Base-by-base conservation (phyloP, 1,139 yeast species). In the Taphrina communis region DNA sequence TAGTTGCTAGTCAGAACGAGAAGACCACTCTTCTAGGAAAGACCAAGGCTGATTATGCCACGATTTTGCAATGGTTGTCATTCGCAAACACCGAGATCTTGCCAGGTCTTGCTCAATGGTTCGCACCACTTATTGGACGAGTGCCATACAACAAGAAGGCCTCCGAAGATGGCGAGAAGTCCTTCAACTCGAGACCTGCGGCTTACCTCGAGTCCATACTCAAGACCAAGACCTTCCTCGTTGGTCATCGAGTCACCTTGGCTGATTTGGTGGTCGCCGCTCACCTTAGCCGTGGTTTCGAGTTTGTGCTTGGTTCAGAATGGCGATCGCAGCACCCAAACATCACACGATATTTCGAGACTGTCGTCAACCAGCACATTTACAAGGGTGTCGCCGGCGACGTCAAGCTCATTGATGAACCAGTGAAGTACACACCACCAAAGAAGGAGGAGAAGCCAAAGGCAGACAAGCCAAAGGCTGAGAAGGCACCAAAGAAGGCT, bases 311-410 rank as follows among this genome's bases (percentile, higher is more conserved):
- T 80, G 98, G 93, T 78, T 76, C 82, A 66, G 87, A 87, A 77
- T 91, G 94, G 93, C 87, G 92, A 81, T 82, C 83, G 74, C 76
- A 82, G 71, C 87, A 87, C 84, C 97, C 97, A 73, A 84, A 85
- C 76, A 78, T 86, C 77, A 82, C 86, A 81, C 89, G 97, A 84
- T 93, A 97, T 97, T 92, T 83, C 85, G 84, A 83, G 78, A 90
- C 96, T 70, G 82, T 93, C 71, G 81, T 79, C 76, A 80, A 84
- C 72, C 83, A 86, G 75, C 86, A 86, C 72, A 80, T 84, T 77
- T 80, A 89, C 76, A 81, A 80, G 74, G 81, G 78, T 69, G 80
- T 79, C 76, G 82, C 78, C 75, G 76, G 77, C 68, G 67, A 63
- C 42, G 56, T 65, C 21, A 35, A 9, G 12, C 14, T 70, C 14